These are phyloP conservation scores for Saccharomycopsis fibuligera DNA, from an alignment of 805 yeast genomes.

Conservation along the genomic window DNA sequence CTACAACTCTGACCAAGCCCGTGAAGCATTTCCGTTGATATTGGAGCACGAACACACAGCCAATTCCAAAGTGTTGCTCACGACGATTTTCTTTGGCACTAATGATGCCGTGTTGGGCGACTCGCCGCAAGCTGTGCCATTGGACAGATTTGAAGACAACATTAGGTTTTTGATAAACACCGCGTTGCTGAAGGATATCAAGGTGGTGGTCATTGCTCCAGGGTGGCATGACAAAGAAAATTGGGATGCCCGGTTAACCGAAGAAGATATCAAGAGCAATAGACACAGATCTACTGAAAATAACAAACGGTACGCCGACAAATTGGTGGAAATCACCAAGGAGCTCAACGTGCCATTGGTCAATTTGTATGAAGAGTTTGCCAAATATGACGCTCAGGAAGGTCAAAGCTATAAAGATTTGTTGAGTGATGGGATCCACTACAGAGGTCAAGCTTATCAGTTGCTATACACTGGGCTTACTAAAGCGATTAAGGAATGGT, in stretches of 20 bases:
- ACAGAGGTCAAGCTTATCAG: constrained; percentile 45
- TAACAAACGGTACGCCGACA: constrained; percentile 46
- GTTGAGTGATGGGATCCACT: constrained; percentile 56
- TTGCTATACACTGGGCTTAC: constrained; percentile 41
- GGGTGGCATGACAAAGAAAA: constrained; percentile 43
- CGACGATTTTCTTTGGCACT: constrained; percentile 72
- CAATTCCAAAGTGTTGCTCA: constrained; percentile 31
- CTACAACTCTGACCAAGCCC: constrained; percentile 60
- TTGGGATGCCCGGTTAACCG: constrained; percentile 32
- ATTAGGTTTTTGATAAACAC: constrained; percentile 36
- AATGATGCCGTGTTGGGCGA: constrained; percentile 57
- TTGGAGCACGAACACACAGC: constrained; percentile 42
- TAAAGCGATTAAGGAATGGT: constrained; percentile 32
- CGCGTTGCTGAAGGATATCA: constrained; percentile 37
- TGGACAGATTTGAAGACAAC: constrained; percentile 45
- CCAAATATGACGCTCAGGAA: constrained; percentile 29
- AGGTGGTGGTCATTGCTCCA: constrained; percentile 57
- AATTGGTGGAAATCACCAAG: constrained; percentile 39
- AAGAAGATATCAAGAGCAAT: constrained; percentile 35
- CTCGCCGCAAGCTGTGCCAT: constrained; percentile 40
- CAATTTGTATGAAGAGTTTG: constrained; percentile 44
- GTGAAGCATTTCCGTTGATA: constrained; percentile 42
- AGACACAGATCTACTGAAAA: constrained; percentile 40
- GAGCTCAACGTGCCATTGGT: constrained; percentile 49
- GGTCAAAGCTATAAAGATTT: constrained; percentile 37